A percentile compares a stretch with the other conserved stretches of the same genome.
phyloP scores from a whole-genome alignment of 768 basidiomycete species.

The Lyophyllum atratum region DNA sequence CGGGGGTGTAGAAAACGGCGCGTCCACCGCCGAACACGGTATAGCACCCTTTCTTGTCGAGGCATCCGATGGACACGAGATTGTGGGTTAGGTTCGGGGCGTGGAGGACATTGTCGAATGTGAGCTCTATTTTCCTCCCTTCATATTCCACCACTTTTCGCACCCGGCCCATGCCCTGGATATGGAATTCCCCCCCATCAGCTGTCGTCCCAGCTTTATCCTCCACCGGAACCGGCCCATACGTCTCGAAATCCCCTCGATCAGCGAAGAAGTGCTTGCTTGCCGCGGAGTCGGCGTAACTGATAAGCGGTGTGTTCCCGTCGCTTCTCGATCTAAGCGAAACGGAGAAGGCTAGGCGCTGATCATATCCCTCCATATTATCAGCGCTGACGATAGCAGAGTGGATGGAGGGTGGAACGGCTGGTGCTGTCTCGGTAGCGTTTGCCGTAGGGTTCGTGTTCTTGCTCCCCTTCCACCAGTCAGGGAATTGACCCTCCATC shows the following conservation, averaged over 20 bases:
- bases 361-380: not conserved
- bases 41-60: not conserved
- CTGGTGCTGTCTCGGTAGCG: not conserved
- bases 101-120: conserved; percentile 5
- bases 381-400: not conserved
- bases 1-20: not conserved
- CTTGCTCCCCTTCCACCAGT: not conserved
- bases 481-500: not conserved
- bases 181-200: not conserved
- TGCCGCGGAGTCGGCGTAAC: not conserved
- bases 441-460: not conserved
- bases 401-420: not conserved
- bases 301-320: not conserved
- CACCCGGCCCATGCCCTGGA: not conserved
- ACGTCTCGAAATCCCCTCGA: not conserved
- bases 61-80: conserved; percentile 8
- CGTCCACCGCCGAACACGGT: not conserved
- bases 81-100: conserved; percentile 7
- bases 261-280: not conserved
- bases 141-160: not conserved
- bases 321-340: no score
- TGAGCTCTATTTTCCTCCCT: not conserved
- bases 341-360: not conserved
- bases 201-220: not conserved
- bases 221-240: not conserved